These are phyloP conservation scores for Pythium pyrilobum DNA, from an alignment of 352 stramenopile species.

Conservation along the genomic window DNA sequence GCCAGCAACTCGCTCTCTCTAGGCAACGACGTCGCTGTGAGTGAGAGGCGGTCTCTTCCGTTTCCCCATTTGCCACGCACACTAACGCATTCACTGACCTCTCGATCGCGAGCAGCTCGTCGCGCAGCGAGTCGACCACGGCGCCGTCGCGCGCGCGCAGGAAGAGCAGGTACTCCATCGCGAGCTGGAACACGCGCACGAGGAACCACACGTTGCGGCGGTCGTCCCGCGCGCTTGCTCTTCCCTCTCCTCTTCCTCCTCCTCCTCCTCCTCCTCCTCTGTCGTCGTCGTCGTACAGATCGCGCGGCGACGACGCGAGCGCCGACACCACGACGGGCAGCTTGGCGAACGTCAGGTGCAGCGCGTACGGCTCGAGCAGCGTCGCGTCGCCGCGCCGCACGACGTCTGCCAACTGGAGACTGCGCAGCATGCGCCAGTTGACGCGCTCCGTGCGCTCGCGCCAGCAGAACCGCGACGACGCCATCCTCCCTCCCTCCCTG, in stretches of 20 bases:
- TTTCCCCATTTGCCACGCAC: too few species aligned
- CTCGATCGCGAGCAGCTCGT: slow-evolving; percentile 37
- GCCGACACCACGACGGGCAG: slow-evolving; percentile 25
- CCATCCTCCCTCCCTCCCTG: not conserved
- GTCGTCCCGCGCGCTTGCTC: slow-evolving; percentile 2
- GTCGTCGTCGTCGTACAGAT: slow-evolving; percentile 11
- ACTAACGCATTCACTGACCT: slow-evolving; percentile 14
- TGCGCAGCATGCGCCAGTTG: slow-evolving; percentile 61
- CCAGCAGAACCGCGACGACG: slow-evolving; percentile 56
- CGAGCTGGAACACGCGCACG: slow-evolving; percentile 58
- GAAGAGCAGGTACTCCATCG: slow-evolving; percentile 77
- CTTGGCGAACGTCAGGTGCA: slow-evolving; percentile 69
- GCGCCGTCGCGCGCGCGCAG: slow-evolving; percentile 46
- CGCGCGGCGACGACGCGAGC: not conserved
- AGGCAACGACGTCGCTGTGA: not conserved
- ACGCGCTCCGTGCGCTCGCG: slow-evolving; percentile 65
- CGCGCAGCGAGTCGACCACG: slow-evolving; percentile 41
- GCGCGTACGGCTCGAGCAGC: slow-evolving; percentile 57
- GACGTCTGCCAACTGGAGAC: slow-evolving; percentile 45
- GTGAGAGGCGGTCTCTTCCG: too few species aligned
- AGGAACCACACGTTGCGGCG: slow-evolving; percentile 62
- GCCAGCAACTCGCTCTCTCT: slow-evolving; percentile 42
- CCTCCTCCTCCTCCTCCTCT: too few species aligned
- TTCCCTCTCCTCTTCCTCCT: too few species aligned
- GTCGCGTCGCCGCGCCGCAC: slow-evolving; percentile 48